Evolutionary conservation across 192 early-diverging fungal species (phyloP), one percentile per base, ranked within the genome.

Genomic region (Linnemannia zychae): DNA sequence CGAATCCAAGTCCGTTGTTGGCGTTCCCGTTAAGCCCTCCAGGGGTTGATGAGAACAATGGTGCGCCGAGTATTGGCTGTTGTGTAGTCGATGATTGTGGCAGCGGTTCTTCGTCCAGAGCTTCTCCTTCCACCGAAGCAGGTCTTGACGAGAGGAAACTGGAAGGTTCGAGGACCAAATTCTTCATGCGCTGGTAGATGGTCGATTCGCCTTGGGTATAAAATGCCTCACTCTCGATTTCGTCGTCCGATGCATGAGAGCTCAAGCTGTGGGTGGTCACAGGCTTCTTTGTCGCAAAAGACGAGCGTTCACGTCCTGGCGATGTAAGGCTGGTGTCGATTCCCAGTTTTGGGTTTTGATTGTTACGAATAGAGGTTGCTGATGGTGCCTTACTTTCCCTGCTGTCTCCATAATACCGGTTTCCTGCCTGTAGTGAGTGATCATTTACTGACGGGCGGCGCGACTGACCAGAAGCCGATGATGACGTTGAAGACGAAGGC

Each of bases 151-250:
- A 67, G 0, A 71, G n/a, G 33, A 66, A 50, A 2, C 38, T 75
- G 2, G 73, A 53, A 31, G 67, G 69, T 22, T 85, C 83, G 22
- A 85, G 69, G 22, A 50, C 49, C 60, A 85, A 20, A 24, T 71
- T 76, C 70, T 76, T 85, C 69, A 85, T 69, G 20, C 77, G 71
- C 31, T 85, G 83, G 49, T 79, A 85, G 38, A 85, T 85, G 1
- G 83, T 85, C 15, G 83, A 79, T 12, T 85, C 77, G 49, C 83
- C 83, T 67, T 85, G 83, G 83, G 83, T 85, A 85, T 85, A 76
- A 73, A 85, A 85, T 16, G 78, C 83, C 67, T 85, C 83, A 48
- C 83, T 85, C 36, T 85, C 83, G 72, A 85, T 85, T 3, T 85
- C 83, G 7, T 79, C 77, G 16, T 85, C 83, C 0, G 83, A 85